Conservation (phyloP, 2,329 filamentous ascomycete genomes). For the Ampelomyces quisqualis region DNA sequence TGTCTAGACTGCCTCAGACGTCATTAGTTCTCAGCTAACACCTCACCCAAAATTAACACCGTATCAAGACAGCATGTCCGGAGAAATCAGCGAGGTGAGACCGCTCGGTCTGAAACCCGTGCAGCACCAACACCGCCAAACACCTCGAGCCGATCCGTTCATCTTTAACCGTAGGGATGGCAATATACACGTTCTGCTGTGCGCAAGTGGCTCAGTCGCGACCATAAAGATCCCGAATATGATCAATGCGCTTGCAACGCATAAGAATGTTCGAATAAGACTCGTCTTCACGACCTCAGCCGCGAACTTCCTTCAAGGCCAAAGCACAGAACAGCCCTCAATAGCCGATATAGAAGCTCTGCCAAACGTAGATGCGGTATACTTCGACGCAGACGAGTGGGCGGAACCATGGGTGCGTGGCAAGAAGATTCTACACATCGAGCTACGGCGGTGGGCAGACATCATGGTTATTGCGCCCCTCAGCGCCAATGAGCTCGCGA, state of each 20-base stretch:
- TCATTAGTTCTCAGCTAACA: slow-evolving; percentile 12
- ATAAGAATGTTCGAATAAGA: slow-evolving; percentile 71
- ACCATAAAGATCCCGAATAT: slow-evolving; percentile 71
- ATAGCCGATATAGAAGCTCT: slow-evolving; percentile 60
- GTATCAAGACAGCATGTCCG: slow-evolving; percentile 22
- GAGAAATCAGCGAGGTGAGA: slow-evolving; percentile 26
- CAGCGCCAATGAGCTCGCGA: slow-evolving; percentile 82
- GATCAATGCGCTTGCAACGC: slow-evolving; percentile 55
- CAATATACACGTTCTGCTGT: slow-evolving; percentile 62
- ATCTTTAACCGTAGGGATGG: slow-evolving; percentile 32
- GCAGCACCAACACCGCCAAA: slow-evolving; percentile 23
- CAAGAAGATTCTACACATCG: slow-evolving; percentile 84
- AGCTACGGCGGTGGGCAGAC: slow-evolving; percentile 79
- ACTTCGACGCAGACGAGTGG: slow-evolving; percentile 88
- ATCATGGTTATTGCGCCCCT: slow-evolving; percentile 78
- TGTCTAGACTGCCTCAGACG: slow-evolving; percentile 5
- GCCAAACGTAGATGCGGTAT: slow-evolving; percentile 76
- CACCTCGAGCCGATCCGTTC: slow-evolving; percentile 19
- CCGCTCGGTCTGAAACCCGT: slow-evolving; percentile 33
- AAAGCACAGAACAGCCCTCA: slow-evolving; percentile 74
- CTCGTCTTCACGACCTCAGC: slow-evolving; percentile 77
- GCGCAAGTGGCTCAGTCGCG: slow-evolving; percentile 74
- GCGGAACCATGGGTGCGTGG: slow-evolving; percentile 73
- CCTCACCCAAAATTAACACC: not conserved
- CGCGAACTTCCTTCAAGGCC: slow-evolving; percentile 71